Evolutionary conservation across 2,329 filamentous ascomycete genomes (phyloP), one percentile per base, ranked within the genome.

Genomic region (Alternaria sp.): DNA sequence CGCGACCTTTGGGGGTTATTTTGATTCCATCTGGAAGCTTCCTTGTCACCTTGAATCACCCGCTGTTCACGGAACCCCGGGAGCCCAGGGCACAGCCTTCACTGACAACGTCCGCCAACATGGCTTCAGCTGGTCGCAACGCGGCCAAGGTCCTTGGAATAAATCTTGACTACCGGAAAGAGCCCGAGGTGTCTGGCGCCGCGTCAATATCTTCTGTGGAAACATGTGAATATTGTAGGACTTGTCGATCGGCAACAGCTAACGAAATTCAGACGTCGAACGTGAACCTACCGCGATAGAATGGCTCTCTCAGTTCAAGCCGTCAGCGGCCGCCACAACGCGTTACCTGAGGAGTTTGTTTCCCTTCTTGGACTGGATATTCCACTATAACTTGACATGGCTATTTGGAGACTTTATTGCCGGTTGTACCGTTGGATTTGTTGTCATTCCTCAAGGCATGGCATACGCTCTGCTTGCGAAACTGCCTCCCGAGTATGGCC

Each of bases 381-480:
- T 84, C 11, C 87, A 90, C 72, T 99, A 99, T 82, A 99, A 99
- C 75, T 16, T 89, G 12, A 89, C 93, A 81, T 99, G 95, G 95
- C 81, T 97, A 5, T 78, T 88, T 11, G 95, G 95, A 69, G 95
- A 99, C 80, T 79, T 97, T 47, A 88, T 98, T 59, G 94, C 95
- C 58, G 94, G 87, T 81, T 84, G 91, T 62, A 92, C 89, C 4
- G 88, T 91, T 52, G 91, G 91, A 41, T 85, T 89, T 51, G 91
- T 93, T 24, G 93, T 97, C 26, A 92, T 98, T n/a, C 94, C 94
- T 6, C 94, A 98, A 76, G 91, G 93, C 63, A 97, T 98, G 94
- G 94, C 94, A 1, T 98, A 98, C 79, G 94, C 94, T 30, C 84
- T 89, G 62, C 85, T 98, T 26, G 94, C 94, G 44, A 86, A 89